phyloP scores from a whole-genome alignment of 768 basidiomycete genomes.

The Heimioporus sp. region DNA sequence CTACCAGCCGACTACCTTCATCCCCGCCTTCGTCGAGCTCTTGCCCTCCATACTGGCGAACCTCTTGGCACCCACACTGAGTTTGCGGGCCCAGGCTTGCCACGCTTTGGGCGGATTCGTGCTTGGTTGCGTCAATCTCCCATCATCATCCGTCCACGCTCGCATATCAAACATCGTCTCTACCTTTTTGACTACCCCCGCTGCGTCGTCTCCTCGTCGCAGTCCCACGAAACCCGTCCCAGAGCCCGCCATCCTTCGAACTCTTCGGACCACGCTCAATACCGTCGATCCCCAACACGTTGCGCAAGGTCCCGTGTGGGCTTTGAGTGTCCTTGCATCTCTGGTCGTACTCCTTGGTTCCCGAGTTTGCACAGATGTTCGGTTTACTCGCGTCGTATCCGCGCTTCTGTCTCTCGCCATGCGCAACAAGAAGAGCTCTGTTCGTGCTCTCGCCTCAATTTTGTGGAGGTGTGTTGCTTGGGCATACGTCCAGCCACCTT shows the following conservation, averaged over 20 bases:
- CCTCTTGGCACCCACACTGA: slow-evolving; percentile 61
- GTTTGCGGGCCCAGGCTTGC: slow-evolving; percentile 70
- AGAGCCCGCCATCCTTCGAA: slow-evolving; percentile 59
- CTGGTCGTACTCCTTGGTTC: slow-evolving; percentile 68
- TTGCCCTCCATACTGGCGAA: slow-evolving; percentile 62
- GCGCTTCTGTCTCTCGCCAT: slow-evolving; percentile 54
- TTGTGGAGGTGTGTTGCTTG: slow-evolving; percentile 67
- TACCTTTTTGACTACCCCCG: slow-evolving; percentile 43
- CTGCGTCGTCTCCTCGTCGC: slow-evolving; percentile 36
- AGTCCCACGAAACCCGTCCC: slow-evolving; percentile 33
- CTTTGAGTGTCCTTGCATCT: slow-evolving; percentile 60
- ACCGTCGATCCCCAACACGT: slow-evolving; percentile 54
- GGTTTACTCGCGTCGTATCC: slow-evolving; percentile 45
- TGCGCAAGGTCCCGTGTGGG: slow-evolving; percentile 81
- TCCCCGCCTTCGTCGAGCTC: slow-evolving; percentile 61
- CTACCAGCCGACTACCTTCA: slow-evolving; percentile 61
- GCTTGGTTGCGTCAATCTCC: slow-evolving; percentile 48
- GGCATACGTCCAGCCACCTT: slow-evolving; percentile 61
- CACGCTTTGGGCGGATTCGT: slow-evolving; percentile 74
- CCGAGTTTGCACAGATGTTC: slow-evolving; percentile 43
- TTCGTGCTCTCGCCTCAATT: slow-evolving; percentile 58
- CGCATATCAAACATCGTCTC: slow-evolving; percentile 51
- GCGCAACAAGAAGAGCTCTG: slow-evolving; percentile 60
- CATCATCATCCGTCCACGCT: slow-evolving; percentile 46
- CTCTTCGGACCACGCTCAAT: slow-evolving; percentile 61